Conservation (phyloP, 2,329 filamentous ascomycete genomes). For the Aspergillus phoenicis region DNA sequence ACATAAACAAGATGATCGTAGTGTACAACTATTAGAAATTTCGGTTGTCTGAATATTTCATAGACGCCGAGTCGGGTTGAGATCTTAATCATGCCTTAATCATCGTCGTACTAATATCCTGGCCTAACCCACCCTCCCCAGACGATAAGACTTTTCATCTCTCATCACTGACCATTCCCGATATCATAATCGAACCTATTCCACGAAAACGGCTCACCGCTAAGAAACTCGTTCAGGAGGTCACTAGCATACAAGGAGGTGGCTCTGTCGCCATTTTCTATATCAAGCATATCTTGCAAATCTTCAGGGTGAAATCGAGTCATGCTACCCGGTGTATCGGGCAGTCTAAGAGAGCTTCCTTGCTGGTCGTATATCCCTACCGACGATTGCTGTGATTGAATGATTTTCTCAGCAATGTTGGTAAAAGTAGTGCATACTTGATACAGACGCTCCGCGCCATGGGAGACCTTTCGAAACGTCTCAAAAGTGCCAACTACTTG, state of each 20-base stretch:
- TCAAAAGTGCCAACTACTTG: conserved; percentile 18
- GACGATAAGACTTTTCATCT: too few species aligned
- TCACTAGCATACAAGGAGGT: background rate
- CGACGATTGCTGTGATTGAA: background rate
- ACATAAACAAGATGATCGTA: too few species aligned
- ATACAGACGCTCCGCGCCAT: conserved; percentile 16
- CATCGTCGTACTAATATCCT: too few species aligned
- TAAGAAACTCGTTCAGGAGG: background rate
- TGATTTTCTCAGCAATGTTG: conserved; percentile 11
- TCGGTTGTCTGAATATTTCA: too few species aligned
- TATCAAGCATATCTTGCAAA: background rate
- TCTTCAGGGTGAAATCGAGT: background rate
- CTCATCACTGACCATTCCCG: too few species aligned
- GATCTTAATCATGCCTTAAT: too few species aligned
- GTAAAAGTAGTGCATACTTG: conserved; percentile 18
- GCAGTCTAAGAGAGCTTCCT: background rate
- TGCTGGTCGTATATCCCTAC: background rate
- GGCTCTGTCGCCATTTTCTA: background rate
- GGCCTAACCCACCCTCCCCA: too few species aligned
- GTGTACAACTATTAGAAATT: too few species aligned
- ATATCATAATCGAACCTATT: background rate
- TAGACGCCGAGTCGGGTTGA: too few species aligned
- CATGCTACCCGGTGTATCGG: background rate
- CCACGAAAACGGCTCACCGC: conserved; percentile 2
- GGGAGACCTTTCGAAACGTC: conserved; percentile 7